These are phyloP conservation scores for Flaveria brownii DNA, from an alignment of 129 eudicot species.

Conservation along the genomic window DNA sequence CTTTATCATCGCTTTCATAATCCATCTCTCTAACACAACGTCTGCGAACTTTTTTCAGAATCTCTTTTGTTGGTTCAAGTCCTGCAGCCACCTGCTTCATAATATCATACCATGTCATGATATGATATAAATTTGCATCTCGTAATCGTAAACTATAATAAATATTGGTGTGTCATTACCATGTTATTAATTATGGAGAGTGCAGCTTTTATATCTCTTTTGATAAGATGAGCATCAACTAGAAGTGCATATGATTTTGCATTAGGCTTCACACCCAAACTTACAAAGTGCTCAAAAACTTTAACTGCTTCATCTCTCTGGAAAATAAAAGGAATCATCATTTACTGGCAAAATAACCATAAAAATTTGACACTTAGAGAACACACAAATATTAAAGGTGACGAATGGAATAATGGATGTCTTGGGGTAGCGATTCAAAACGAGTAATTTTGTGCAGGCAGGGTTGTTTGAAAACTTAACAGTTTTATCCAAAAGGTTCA, in stretches of 20 bases:
- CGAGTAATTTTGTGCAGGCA: no score
- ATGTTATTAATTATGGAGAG: constrained; percentile 57
- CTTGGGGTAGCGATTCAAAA: no score
- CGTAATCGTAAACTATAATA: neutral
- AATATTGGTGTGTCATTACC: constrained; percentile 44
- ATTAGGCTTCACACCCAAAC: constrained; percentile 77
- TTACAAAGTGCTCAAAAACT: constrained; percentile 66
- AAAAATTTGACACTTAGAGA: no score
- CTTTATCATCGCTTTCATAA: constrained; percentile 50
- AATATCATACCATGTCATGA: neutral
- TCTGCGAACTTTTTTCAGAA: constrained; percentile 71
- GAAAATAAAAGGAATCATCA: constrained; percentile 25
- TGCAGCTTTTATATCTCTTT: constrained; percentile 71
- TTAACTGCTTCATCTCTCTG: constrained; percentile 67
- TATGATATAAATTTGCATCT: neutral
- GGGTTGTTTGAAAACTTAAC: no score
- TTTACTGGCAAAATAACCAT: neutral
- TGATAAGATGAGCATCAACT: constrained; percentile 72
- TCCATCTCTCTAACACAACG: constrained; percentile 81
- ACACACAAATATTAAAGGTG: no score
- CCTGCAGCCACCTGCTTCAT: constrained; percentile 65
- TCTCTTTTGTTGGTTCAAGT: constrained; percentile 64
- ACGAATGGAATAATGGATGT: no score
- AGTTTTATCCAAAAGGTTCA: no score
- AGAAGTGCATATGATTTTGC: constrained; percentile 66